phyloP scores from a whole-genome alignment of 2,329 filamentous ascomycete species.

The Fusarium miscanthi region DNA sequence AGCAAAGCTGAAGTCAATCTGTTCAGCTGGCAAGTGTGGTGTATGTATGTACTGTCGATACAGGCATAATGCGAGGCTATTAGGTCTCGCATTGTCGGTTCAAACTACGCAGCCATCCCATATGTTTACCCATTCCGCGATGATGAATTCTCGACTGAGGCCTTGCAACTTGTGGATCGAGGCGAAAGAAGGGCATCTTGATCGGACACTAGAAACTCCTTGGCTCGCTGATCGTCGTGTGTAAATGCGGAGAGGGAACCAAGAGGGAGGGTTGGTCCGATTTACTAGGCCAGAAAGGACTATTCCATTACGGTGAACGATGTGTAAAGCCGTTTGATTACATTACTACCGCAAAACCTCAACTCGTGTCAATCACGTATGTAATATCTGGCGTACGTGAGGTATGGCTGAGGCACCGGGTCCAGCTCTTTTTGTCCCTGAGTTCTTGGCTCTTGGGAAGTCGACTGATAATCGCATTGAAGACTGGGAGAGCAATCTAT shows the following conservation, averaged over 20 bases:
- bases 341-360: slow-evolving; percentile 31
- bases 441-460: slow-evolving; percentile 5
- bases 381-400: slow-evolving; percentile 13
- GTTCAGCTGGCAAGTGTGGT: background rate
- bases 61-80: background rate
- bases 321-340: slow-evolving; percentile 37
- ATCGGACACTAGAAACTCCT: slow-evolving; percentile 22
- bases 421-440: background rate
- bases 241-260: slow-evolving; percentile 27
- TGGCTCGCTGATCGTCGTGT: slow-evolving; percentile 21
- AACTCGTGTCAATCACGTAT: background rate
- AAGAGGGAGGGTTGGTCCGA: slow-evolving; percentile 10
- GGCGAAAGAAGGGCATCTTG: slow-evolving; percentile 16
- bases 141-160: background rate
- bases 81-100: slow-evolving; percentile 8
- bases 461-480: background rate
- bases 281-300: slow-evolving; percentile 11
- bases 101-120: background rate
- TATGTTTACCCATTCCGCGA: slow-evolving; percentile 6
- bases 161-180: slow-evolving; percentile 1
- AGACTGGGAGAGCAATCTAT: slow-evolving; percentile 2
- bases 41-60: background rate
- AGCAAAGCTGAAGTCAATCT: background rate
- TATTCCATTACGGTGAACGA: slow-evolving; percentile 34
- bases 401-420: slow-evolving; percentile 34